A percentile compares a stretch with the other conserved stretches of the same genome.
phyloP scores from a whole-genome alignment of 306 rosid genomes.

The Vicia villosa region DNA sequence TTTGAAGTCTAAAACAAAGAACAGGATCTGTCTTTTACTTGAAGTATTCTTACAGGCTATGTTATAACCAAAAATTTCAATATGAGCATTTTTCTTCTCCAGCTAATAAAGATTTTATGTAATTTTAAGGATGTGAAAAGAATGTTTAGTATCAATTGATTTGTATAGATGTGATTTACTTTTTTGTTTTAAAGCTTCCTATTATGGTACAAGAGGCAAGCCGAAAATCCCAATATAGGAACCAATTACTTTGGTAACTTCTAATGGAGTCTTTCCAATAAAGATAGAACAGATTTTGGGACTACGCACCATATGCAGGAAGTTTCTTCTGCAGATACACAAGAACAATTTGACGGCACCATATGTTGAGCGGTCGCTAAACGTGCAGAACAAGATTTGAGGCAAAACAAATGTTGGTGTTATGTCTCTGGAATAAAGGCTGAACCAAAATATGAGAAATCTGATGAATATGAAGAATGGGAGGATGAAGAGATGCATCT shows the following conservation, averaged over 20 bases:
- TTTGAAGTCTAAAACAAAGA: not conserved
- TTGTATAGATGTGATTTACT: no score
- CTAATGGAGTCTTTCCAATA: not conserved
- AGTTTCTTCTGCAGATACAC: not conserved
- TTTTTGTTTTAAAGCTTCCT: no score
- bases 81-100: no score
- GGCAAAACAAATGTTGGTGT: not conserved
- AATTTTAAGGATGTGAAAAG: no score
- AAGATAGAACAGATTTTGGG: not conserved
- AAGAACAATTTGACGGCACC: not conserved
- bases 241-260: not conserved
- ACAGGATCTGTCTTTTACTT: not conserved
- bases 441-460: not conserved
- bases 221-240: not conserved
- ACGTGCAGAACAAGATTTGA: not conserved
- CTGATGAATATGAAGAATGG: not conserved
- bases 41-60: no score
- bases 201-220: not conserved
- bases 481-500: no score
- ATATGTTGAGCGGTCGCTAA: not conserved
- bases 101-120: no score
- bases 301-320: not conserved
- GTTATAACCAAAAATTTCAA: no score
- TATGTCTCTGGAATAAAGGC: not conserved
- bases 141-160: no score